Percentiles rank a stretch among this genome's conserved stretches.
phyloP scores from a whole-genome alignment of 2,329 filamentous ascomycete species.

The Colletotrichum destructivum region DNA sequence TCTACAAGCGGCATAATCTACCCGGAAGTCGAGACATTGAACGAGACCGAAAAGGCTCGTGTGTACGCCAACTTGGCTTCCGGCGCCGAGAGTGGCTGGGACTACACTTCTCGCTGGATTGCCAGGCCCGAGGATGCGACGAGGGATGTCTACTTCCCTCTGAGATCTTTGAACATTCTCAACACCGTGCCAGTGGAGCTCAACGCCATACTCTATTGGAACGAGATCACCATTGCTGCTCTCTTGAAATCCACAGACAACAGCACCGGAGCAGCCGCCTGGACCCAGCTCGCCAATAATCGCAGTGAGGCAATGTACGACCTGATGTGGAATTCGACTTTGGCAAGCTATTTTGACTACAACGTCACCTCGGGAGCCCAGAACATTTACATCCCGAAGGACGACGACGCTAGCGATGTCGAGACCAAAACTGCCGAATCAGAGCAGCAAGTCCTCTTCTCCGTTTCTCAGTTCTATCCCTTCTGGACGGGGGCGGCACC shows the following conservation, averaged over 20 bases:
- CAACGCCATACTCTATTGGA: slow-evolving; percentile 78
- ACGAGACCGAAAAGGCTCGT: slow-evolving; percentile 64
- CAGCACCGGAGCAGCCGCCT: slow-evolving; percentile 62
- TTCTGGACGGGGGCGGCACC: slow-evolving; percentile 80
- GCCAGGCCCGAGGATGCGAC: slow-evolving; percentile 70
- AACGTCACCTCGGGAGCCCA: slow-evolving; percentile 73
- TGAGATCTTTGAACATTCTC: slow-evolving; percentile 73
- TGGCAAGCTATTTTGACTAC: slow-evolving; percentile 78
- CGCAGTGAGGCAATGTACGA: slow-evolving; percentile 75
- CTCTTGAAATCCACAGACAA: slow-evolving; percentile 70
- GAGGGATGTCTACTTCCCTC: slow-evolving; percentile 74
- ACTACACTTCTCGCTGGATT: slow-evolving; percentile 74
- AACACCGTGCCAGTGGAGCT: slow-evolving; percentile 75
- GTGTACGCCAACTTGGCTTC: slow-evolving; percentile 76
- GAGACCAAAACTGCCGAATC: slow-evolving; percentile 64
- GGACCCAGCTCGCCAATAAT: slow-evolving; percentile 63
- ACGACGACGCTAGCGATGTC: slow-evolving; percentile 60
- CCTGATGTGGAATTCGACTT: slow-evolving; percentile 75
- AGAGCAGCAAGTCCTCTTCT: slow-evolving; percentile 71
- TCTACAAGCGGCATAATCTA: slow-evolving; percentile 71
- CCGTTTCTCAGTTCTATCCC: slow-evolving; percentile 74
- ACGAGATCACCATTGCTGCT: slow-evolving; percentile 71
- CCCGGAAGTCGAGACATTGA: slow-evolving; percentile 65
- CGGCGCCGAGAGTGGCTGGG: slow-evolving; percentile 77
- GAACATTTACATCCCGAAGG: slow-evolving; percentile 67